These are phyloP conservation scores for Fusarium sulawesiense DNA, from an alignment of 2,329 filamentous ascomycete genomes.

Conservation along the genomic window DNA sequence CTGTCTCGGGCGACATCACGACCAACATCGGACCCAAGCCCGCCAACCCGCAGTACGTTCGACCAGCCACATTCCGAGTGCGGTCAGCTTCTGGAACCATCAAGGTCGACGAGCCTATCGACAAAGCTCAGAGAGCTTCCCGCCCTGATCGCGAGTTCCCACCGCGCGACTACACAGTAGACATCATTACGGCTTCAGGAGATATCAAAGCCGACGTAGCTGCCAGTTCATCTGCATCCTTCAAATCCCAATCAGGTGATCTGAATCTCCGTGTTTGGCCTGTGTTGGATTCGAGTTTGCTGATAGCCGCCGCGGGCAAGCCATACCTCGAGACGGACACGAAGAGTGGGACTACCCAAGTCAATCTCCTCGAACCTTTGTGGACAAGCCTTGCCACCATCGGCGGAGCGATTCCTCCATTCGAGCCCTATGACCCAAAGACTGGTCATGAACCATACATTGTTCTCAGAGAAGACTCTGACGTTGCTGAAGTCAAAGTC, in stretches of 20 bases:
- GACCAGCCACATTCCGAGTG: conserved; percentile 56
- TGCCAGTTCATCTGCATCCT: conserved; percentile 51
- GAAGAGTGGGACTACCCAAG: conserved; percentile 56
- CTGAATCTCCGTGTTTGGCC: conserved; percentile 57
- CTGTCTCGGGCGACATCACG: conserved; percentile 57
- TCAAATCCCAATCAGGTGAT: conserved; percentile 57
- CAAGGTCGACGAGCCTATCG: conserved; percentile 55
- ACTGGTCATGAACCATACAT: conserved; percentile 39
- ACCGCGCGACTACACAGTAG: conserved; percentile 59
- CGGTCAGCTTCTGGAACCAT: conserved; percentile 59
- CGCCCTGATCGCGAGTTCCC: conserved; percentile 51
- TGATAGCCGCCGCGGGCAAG: conserved; percentile 14
- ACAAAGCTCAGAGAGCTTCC: conserved; percentile 26
- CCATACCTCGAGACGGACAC: conserved; percentile 56
- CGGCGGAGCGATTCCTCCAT: conserved; percentile 17
- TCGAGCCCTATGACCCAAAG: conserved; percentile 32
- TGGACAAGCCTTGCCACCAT: conserved; percentile 50
- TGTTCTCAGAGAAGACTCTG: conserved; percentile 11
- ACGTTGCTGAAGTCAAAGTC: neutral
- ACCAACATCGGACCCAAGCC: conserved; percentile 56
- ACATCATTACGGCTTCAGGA: conserved; percentile 59
- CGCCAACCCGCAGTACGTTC: conserved; percentile 49
- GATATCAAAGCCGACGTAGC: conserved; percentile 55
- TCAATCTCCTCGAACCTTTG: conserved; percentile 58
- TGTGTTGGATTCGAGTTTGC: conserved; percentile 50